Evolutionary conservation across 2,329 filamentous ascomycete species (phyloP).

Genomic region (Fusarium hostae): DNA sequence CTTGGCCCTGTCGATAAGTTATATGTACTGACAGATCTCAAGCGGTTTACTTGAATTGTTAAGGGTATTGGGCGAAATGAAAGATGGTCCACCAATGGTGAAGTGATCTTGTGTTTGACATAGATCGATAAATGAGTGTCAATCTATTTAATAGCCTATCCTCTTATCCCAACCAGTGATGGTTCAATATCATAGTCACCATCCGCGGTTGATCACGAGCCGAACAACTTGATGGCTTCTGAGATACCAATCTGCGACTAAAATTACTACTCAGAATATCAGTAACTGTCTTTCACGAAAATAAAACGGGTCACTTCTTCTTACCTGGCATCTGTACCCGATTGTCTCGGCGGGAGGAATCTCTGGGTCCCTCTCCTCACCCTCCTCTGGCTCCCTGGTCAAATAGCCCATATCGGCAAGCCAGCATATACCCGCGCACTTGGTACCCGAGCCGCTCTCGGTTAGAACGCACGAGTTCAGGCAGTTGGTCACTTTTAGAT

Average conservation of each 20-base stretch:
- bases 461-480: too few species aligned
- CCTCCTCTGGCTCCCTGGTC: too few species aligned
- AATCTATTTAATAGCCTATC: not conserved
- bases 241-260: too few species aligned
- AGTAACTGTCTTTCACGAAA: not conserved
- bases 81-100: accelerated
- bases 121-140: accelerated
- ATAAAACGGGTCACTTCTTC: not conserved
- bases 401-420: too few species aligned
- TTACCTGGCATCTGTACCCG: too few species aligned
- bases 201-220: too few species aligned
- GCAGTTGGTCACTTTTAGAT: too few species aligned
- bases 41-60: slow-evolving; percentile 24
- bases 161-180: not conserved
- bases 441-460: too few species aligned
- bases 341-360: too few species aligned
- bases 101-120: accelerated
- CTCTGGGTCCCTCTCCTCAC: too few species aligned
- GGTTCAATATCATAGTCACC: not conserved
- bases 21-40: not conserved
- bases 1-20: accelerated
- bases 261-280: not conserved
- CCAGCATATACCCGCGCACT: too few species aligned
- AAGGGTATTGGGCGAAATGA: not conserved
- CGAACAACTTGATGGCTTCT: too few species aligned